Conservation (phyloP, 495 filamentous ascomycete genomes). For the Aspergillus conjunctus region DNA sequence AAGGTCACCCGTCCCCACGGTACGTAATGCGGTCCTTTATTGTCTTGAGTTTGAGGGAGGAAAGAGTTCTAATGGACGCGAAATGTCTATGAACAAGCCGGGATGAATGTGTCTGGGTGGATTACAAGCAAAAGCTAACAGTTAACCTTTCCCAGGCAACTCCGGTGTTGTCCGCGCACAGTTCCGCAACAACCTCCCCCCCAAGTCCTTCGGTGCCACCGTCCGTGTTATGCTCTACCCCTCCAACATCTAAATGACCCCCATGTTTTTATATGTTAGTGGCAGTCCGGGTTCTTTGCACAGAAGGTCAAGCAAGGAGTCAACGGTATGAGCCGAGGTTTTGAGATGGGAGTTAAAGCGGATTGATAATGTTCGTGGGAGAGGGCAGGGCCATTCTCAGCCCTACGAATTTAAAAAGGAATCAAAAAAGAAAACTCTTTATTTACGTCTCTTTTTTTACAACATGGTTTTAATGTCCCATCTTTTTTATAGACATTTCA, state of each 20-base stretch:
- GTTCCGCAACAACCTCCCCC: slow-evolving; percentile 91
- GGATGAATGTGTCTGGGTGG: not conserved
- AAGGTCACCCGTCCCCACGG: slow-evolving; percentile 95
- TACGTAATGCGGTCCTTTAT: slow-evolving; percentile 47
- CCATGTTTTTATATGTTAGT: slow-evolving; percentile 41
- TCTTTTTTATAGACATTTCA: slow-evolving; percentile 29
- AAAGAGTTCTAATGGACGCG: not conserved
- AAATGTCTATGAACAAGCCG: not conserved
- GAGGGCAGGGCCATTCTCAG: slow-evolving; percentile 47
- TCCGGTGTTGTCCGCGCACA: slow-evolving; percentile 94
- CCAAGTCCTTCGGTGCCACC: slow-evolving; percentile 93
- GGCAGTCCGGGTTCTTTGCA: slow-evolving; percentile 44
- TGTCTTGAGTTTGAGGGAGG: not conserved
- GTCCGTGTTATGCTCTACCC: slow-evolving; percentile 99
- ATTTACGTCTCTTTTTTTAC: slow-evolving; percentile 27
- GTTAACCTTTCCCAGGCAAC: slow-evolving; percentile 65
- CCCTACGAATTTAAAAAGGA: slow-evolving; percentile 51
- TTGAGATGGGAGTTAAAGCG: slow-evolving; percentile 46
- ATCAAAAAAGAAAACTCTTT: slow-evolving; percentile 22
- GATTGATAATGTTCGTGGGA: slow-evolving; percentile 53
- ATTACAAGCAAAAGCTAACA: not conserved
- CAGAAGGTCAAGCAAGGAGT: slow-evolving; percentile 50
- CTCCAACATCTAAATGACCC: slow-evolving; percentile 56
- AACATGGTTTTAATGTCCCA: slow-evolving; percentile 29
- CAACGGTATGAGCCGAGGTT: slow-evolving; percentile 47